Evolutionary conservation across 305 asterid species (phyloP).

Genomic region (Fraxinus albicans): DNA sequence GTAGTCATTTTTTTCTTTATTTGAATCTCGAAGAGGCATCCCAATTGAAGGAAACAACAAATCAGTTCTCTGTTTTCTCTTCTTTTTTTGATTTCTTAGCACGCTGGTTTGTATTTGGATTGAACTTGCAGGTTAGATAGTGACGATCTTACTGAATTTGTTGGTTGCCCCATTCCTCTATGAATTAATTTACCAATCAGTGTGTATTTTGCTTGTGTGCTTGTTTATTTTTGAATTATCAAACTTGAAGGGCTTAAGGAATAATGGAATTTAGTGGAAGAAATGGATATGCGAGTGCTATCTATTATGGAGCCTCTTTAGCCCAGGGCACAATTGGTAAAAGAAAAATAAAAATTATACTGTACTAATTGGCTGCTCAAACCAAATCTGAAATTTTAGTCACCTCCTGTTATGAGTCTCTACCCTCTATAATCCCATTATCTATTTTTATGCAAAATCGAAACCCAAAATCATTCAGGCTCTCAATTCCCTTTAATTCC

Average conservation of each 20-base stretch:
- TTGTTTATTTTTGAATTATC: neutral
- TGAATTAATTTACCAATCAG: neutral
- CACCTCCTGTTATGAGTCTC: neutral
- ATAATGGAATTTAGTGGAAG: neutral
- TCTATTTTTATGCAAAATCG: neutral
- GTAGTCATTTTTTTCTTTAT: neutral
- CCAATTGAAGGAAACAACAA: neutral
- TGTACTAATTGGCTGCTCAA: neutral
- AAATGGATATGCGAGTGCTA: neutral
- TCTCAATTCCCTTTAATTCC: neutral
- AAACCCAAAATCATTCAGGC: neutral
- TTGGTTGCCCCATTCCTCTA: neutral
- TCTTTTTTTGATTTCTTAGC: neutral
- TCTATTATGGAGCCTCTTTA: neutral
- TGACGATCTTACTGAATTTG: neutral
- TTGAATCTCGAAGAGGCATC: neutral
- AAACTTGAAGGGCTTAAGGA: neutral
- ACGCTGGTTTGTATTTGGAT: neutral
- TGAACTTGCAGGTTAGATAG: neutral
- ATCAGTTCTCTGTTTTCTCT: neutral
- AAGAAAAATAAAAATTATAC: neutral
- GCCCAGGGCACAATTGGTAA: neutral
- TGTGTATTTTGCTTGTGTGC: neutral
- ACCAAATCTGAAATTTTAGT: neutral
- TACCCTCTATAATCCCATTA: neutral